Percentiles rank a stretch among this genome's conserved stretches.
Evolutionary conservation across 805 yeast species (phyloP).

Genomic region (Saccharomycopsis selenospora): DNA sequence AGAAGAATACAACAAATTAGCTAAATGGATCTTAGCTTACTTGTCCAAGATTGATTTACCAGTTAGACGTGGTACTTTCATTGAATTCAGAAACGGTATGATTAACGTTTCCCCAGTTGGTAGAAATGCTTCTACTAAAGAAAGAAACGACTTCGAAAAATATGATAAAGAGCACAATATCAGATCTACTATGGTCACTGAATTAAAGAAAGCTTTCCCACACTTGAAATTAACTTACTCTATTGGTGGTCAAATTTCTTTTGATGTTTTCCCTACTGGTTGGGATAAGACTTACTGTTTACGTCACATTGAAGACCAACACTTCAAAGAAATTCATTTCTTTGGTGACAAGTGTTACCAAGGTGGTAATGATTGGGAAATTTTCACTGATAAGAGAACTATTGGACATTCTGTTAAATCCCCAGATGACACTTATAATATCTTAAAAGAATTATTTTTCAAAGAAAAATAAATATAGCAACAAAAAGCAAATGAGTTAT

Average conservation of each 20-base stretch:
- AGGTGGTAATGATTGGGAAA: conserved; percentile 99
- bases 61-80: conserved; percentile 95
- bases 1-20: conserved; percentile 84
- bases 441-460: conserved; percentile 73
- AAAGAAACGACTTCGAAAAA: conserved; percentile 87
- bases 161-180: conserved; percentile 74
- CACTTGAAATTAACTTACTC: conserved; percentile 88
- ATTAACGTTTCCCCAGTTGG: conserved; percentile 97
- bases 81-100: conserved; percentile 99
- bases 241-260: conserved; percentile 98
- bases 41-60: conserved; percentile 85
- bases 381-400: conserved; percentile 85
- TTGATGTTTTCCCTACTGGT: conserved; percentile 99
- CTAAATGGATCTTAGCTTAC: conserved; percentile 77
- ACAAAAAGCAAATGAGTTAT: too few species aligned
- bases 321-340: conserved; percentile 86
- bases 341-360: conserved; percentile 96
- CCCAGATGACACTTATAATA: conserved; percentile 84
- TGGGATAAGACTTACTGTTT: conserved; percentile 99
- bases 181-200: conserved; percentile 79
- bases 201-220: conserved; percentile 75
- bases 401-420: conserved; percentile 88
- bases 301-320: conserved; percentile 82
- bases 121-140: conserved; percentile 91
- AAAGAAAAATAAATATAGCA: conserved; percentile 19